phyloP scores from a whole-genome alignment of 495 filamentous ascomycete species.

The Aspergillus cavernicola region DNA sequence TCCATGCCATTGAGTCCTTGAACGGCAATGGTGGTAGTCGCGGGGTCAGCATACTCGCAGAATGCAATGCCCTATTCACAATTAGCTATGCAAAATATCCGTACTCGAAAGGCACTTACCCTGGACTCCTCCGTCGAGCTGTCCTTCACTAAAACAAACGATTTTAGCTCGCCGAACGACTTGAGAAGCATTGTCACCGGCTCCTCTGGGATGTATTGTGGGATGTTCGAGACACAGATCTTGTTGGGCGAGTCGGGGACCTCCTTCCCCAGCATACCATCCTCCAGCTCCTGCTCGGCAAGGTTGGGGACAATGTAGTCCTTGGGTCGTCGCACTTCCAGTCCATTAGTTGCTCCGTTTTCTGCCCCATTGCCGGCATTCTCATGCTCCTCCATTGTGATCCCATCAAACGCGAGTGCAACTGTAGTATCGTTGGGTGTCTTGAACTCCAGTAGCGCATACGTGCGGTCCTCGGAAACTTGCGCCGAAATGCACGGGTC shows the following conservation, averaged over 20 bases:
- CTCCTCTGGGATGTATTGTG: conserved; percentile 80
- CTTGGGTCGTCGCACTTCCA: conserved; percentile 86
- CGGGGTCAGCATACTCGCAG: conserved; percentile 84
- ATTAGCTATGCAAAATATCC: too few relatives aligned
- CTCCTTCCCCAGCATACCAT: conserved; percentile 70
- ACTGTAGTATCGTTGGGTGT: conserved; percentile 82
- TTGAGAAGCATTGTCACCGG: conserved; percentile 86
- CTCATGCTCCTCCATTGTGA: conserved; percentile 75
- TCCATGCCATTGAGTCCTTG: conserved; percentile 91
- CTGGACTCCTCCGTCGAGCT: conserved; percentile 78
- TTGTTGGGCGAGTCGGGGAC: conserved; percentile 94
- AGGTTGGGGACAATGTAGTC: conserved; percentile 93
- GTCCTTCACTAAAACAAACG: conserved; percentile 90
- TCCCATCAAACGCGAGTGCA: conserved; percentile 84
- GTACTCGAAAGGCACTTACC: conserved; percentile 58
- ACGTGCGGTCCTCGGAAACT: conserved; percentile 69
- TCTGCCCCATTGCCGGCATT: conserved; percentile 49
- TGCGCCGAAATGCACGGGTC: conserved; percentile 88
- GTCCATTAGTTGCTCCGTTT: conserved; percentile 55
- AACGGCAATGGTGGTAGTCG: conserved; percentile 77
- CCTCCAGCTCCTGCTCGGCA: conserved; percentile 74
- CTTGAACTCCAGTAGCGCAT: conserved; percentile 91
- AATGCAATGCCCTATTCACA: conserved; percentile 81
- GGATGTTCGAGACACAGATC: conserved; percentile 87
- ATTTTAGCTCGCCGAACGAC: conserved; percentile 89